Percentiles rank a stretch among this genome's conserved stretches.
phyloP scores from a whole-genome alignment of 2,329 filamentous ascomycete genomes.

The Ustilaginoidea virens region DNA sequence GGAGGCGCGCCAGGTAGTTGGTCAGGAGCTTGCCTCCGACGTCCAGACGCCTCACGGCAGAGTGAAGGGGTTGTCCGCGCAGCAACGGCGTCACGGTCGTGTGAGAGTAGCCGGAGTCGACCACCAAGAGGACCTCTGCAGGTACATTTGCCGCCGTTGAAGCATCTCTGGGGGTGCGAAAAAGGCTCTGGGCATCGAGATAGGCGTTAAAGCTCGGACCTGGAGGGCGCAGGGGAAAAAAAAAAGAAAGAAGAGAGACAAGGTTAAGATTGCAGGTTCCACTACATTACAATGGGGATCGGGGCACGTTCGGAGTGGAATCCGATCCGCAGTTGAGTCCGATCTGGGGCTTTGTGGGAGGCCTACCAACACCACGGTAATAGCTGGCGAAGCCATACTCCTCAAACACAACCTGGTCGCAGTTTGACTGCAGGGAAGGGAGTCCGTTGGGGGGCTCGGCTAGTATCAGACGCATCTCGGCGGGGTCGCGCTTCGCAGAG shows the following conservation, averaged over 20 bases:
- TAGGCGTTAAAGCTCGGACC: slow-evolving; percentile 68
- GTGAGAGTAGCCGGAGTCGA: slow-evolving; percentile 87
- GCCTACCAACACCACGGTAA: slow-evolving; percentile 54
- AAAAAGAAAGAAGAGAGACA: too few relatives aligned
- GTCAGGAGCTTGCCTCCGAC: slow-evolving; percentile 87
- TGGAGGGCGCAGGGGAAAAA: slow-evolving; percentile 15
- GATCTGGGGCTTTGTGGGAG: too few relatives aligned
- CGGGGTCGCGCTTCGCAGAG: slow-evolving; percentile 55
- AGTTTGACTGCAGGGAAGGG: slow-evolving; percentile 68
- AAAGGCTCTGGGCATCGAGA: slow-evolving; percentile 57
- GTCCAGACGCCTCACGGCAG: slow-evolving; percentile 70
- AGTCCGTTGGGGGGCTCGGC: slow-evolving; percentile 77
- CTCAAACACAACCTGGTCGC: slow-evolving; percentile 94
- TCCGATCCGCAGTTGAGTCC: too few relatives aligned
- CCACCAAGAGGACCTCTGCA: slow-evolving; percentile 68
- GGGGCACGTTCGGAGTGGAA: too few relatives aligned
- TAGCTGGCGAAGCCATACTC: slow-evolving; percentile 89
- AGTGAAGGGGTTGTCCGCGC: slow-evolving; percentile 63
- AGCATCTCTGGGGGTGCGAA: slow-evolving; percentile 40
- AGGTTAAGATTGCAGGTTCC: too few relatives aligned
- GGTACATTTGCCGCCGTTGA: slow-evolving; percentile 31
- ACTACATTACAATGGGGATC: too few relatives aligned
- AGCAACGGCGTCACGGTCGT: slow-evolving; percentile 83
- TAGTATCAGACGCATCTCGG: slow-evolving; percentile 69
- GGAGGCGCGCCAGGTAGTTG: slow-evolving; percentile 78